A percentile compares a stretch with the other conserved stretches of the same genome.
Evolutionary conservation across 2,329 filamentous ascomycete species (phyloP).

Genomic region (Trichophyton simii): DNA sequence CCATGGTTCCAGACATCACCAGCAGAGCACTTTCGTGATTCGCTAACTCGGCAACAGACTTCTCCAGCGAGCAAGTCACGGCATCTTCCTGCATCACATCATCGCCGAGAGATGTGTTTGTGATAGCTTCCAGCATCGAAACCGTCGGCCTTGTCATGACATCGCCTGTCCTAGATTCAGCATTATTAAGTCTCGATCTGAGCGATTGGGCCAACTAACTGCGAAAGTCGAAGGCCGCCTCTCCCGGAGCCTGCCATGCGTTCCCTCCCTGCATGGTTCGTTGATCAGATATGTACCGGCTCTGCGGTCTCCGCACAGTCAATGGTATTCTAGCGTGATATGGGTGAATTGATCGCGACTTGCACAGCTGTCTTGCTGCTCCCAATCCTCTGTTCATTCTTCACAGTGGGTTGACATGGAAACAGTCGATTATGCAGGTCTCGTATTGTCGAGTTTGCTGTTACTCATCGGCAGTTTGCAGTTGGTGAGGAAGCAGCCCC

Average conservation of each 20-base stretch:
- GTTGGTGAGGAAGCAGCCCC: not conserved
- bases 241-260: constrained; percentile 8
- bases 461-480: not conserved
- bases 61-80: constrained; percentile 64
- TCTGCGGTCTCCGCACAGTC: not conserved
- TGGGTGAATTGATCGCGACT: not conserved
- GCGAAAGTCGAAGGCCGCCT: constrained; percentile 12
- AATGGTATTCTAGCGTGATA: not conserved
- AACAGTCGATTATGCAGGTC: not conserved
- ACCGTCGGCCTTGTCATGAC: constrained; percentile 63
- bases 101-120: constrained; percentile 61
- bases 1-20: constrained; percentile 85
- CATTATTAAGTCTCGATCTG: no score
- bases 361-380: not conserved
- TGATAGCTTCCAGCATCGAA: constrained; percentile 71
- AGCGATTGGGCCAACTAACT: constrained; percentile 6
- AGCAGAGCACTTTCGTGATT: constrained; percentile 67
- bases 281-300: not conserved
- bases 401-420: not conserved
- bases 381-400: not conserved
- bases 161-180: constrained; percentile 39
- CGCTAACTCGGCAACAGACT: constrained; percentile 58
- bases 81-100: constrained; percentile 74
- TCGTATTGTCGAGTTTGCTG: not conserved
- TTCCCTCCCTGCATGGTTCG: not conserved